Conservation (phyloP, 495 filamentous ascomycete species). For the Glutinoglossum americanum region DNA sequence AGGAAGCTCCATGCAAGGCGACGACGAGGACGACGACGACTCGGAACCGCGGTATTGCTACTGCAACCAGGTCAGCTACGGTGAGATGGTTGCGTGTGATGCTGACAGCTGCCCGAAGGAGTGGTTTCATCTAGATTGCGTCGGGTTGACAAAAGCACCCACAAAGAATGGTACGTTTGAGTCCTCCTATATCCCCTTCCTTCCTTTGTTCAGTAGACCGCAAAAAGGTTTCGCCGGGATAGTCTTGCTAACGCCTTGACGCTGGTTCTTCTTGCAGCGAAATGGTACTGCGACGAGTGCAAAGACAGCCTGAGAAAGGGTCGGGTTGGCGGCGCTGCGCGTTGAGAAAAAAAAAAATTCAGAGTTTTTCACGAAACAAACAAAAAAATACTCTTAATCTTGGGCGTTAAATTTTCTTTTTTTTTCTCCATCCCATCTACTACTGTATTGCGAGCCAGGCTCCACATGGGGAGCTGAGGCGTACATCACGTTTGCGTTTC, state of each 20-base stretch:
- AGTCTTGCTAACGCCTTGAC: not conserved
- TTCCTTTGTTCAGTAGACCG: not conserved
- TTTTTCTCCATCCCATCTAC: too few relatives aligned
- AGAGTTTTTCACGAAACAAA: not conserved
- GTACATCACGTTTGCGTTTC: too few relatives aligned
- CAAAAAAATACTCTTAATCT: not conserved
- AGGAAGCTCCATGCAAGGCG: conserved; percentile 7
- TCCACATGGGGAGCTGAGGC: too few relatives aligned
- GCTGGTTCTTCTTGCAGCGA: conserved; percentile 31
- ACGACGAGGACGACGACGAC: conserved; percentile 38
- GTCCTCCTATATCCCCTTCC: conserved; percentile 2
- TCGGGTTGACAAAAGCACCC: conserved; percentile 69
- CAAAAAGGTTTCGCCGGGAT: too few relatives aligned
- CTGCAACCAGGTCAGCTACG: conserved; percentile 82
- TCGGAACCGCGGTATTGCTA: conserved; percentile 83
- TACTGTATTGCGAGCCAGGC: too few relatives aligned
- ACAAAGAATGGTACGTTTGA: conserved; percentile 49
- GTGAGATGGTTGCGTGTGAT: conserved; percentile 97
- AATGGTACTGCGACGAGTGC: conserved; percentile 84
- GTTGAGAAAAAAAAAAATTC: not conserved
- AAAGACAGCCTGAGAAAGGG: conserved; percentile 41
- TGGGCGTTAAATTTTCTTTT: too few relatives aligned
- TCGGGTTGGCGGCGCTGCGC: not conserved
- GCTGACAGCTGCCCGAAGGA: conserved; percentile 61
- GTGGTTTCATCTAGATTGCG: conserved; percentile 94